Conservation (phyloP, 805 yeast species). For the Tetrapisispora pingtungensis region DNA sequence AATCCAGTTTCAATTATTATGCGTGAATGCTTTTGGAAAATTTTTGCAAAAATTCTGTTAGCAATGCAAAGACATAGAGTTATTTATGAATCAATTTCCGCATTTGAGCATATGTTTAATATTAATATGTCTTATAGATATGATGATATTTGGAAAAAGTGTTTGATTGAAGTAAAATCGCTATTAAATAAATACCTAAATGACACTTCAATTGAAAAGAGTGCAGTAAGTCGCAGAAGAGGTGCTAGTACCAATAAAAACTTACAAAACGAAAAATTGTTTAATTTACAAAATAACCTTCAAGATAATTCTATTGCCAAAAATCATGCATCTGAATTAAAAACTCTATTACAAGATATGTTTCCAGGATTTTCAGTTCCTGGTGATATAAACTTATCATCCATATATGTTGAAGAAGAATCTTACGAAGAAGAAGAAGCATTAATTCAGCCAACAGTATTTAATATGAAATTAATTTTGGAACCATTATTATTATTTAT, state of each 20-base stretch:
- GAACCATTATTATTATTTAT: conserved; percentile 64
- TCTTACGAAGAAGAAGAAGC: conserved; percentile 49
- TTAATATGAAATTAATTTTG: conserved; percentile 69
- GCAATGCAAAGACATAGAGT: conserved; percentile 64
- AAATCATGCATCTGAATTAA: conserved; percentile 34
- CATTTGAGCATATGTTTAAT: conserved; percentile 20
- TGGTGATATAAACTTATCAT: conserved; percentile 26
- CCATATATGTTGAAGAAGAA: conserved; percentile 52
- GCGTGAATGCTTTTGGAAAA: conserved; percentile 58
- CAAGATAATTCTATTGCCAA: conserved; percentile 17
- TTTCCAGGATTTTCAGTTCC: conserved; percentile 57
- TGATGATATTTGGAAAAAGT: conserved; percentile 35
- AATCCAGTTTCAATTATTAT: conserved; percentile 47
- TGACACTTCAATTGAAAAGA: conserved; percentile 8
- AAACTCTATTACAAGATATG: conserved; percentile 43
- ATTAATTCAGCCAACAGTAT: conserved; percentile 58
- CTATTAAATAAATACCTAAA: conserved; percentile 18
- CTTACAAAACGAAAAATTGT: conserved; percentile 7
- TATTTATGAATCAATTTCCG: conserved; percentile 44
- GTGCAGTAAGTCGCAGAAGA: neutral
- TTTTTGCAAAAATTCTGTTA: conserved; percentile 53
- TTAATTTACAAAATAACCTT: conserved; percentile 21
- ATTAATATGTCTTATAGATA: conserved; percentile 28
- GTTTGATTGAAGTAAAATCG: conserved; percentile 28
- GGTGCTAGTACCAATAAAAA: neutral